Evolutionary conservation across 2,329 filamentous ascomycete genomes (phyloP).

Genomic region (Nothomitra cinnamomea): DNA sequence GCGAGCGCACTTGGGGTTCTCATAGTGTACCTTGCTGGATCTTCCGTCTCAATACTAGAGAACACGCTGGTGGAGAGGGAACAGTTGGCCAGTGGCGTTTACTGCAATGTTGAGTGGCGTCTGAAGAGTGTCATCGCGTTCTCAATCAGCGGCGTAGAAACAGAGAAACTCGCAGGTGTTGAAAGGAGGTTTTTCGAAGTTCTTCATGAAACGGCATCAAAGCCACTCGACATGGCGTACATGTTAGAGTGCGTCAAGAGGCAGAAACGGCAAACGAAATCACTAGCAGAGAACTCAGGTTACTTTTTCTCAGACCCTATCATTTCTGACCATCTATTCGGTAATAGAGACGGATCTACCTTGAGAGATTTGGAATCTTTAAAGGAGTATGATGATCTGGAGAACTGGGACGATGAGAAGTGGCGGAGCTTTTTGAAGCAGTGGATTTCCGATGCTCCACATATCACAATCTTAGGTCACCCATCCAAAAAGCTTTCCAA

Average conservation of each 20-base stretch:
- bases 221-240: constrained; percentile 78
- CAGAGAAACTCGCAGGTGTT: constrained; percentile 65
- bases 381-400: constrained; percentile 46
- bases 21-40: constrained; percentile 77
- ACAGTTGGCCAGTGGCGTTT: constrained; percentile 73
- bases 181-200: constrained; percentile 75
- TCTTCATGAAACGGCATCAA: constrained; percentile 60
- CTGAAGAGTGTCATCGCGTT: constrained; percentile 76
- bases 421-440: constrained; percentile 71
- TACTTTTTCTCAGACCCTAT: constrained; percentile 71
- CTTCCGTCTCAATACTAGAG: constrained; percentile 80
- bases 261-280: constrained; percentile 67
- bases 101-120: constrained; percentile 60
- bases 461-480: constrained; percentile 75
- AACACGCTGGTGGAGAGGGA: constrained; percentile 88
- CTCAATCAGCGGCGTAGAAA: constrained; percentile 71
- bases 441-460: constrained; percentile 72
- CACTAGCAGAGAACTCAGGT: constrained; percentile 64
- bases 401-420: constrained; percentile 63
- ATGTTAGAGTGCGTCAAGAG: constrained; percentile 73
- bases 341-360: constrained; percentile 65
- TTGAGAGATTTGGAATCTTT: constrained; percentile 39
- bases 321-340: constrained; percentile 86
- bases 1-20: constrained; percentile 61
- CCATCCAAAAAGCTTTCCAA: constrained; percentile 67